Base-by-base conservation (phyloP, 2,329 filamentous ascomycete genomes). In the Blastomyces percursus region DNA sequence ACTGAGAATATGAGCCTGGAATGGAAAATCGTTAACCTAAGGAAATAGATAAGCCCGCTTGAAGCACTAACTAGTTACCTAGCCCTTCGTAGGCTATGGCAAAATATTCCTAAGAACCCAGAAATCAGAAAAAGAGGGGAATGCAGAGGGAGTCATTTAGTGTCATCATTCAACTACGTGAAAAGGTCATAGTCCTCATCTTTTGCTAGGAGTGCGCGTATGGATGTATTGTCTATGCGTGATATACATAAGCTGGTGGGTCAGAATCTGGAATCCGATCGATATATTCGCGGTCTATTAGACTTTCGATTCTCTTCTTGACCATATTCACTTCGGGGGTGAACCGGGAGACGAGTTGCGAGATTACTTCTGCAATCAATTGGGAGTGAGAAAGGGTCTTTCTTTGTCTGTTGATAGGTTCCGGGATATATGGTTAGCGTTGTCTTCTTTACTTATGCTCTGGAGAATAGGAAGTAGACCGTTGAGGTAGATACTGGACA, bases 271-370 rank as follows among this genome's bases (percentile, higher is more conserved):
- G 66, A 7, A 77, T 66, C 54, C 75, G 75, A 62, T 82, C 80
- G 44, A 82, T 68, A 67, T 82, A 82, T 65, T 82, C 80, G 56
- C 80, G 75, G 64, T 82, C 80, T 61, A 82, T 82, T 65, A 82
- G 67, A 66, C 77, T 79, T 66, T 82, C 80, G 55, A 82, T 80
- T 40, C 79, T 74, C 65, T 77, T 78, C 69, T 82, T 82, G 67
- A 82, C 74, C 79, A 81, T 81, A 60, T 75, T 75, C 27, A 81
- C 76, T 64, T 82, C 80, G 0, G 80, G 80, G 42, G 76, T 74
- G 65, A 82, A 82, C 42, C 80, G 76, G 9, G 73, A 67, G 1
- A 76, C 76, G 3, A 82, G 70, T 63, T 81, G 80, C 4, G 75
- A 71, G 48, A 82, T 75, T 5, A 81, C 79, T 68, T 82, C 80